Evolutionary conservation across 2,329 filamentous ascomycete genomes (phyloP), one percentile per base, ranked within the genome.

Genomic region (Cladosporium phlei): DNA sequence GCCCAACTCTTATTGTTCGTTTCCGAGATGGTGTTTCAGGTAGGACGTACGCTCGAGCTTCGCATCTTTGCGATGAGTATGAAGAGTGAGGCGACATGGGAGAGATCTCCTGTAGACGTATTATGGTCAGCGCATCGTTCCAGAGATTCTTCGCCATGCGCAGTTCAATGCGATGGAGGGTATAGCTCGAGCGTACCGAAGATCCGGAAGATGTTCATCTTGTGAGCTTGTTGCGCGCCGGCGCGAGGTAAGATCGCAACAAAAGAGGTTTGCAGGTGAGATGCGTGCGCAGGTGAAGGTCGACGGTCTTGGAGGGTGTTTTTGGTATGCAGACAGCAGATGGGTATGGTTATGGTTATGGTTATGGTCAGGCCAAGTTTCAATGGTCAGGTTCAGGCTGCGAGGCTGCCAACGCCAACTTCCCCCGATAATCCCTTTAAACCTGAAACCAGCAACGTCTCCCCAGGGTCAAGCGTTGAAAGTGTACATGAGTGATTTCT

Each of bases 21-120:
- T 44, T 14, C 48, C 33, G 48, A 43, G 33, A 21, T 32, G 16
- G 25, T 35, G 22, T 17, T 20, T 25, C 47, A 24, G 21, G 34
- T 10, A 25, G 14, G 40, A 69, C 82, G 52, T 76, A 96, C 91
- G 66, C 88, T 95, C 35, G 93, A 83, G 48, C 67, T 70, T 60
- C 84, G 83, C 89, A 98, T 98, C 77, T 98, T 98, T 67, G 95
- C 89, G 53, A 98, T 77, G 52, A 98, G 76, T 60, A 98, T 95
- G 60, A 95, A 77, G 65, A 98, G 95, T 45, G 91, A 97, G 54
- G 85, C 77, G 60, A 98, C 74, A 76, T 98, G 93, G 75, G 89
- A 96, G 66, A 98, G 80, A 77, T 98, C 93, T 73, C 83, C 90
- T 95, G 58, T 48, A n/a, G n/a, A 25, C 19, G 22, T 9, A 22